A percentile compares a stretch with the other conserved stretches of the same genome.
These are phyloP conservation scores for Acanthamoeba culbertsoni DNA, from an alignment of 208 protist species.

Conservation along the genomic window DNA sequence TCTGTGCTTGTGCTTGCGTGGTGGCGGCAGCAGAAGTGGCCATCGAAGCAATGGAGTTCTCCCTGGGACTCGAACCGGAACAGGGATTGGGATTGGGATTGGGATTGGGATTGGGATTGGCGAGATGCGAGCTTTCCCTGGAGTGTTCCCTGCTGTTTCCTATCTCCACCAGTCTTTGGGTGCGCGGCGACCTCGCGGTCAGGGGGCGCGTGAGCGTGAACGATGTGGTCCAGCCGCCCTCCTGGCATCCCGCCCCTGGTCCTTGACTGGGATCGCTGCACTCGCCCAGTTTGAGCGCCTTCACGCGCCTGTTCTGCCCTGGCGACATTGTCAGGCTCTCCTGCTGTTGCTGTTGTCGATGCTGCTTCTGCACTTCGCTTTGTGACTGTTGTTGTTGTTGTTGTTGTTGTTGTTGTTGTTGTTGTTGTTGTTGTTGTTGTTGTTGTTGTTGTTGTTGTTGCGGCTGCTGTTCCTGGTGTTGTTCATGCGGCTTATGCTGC, in stretches of 20 bases:
- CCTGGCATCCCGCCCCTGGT: not conserved
- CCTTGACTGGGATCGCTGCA: no score
- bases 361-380: no score
- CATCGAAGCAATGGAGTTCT: no score
- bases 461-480: not conserved
- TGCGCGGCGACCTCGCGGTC: not conserved
- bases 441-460: not conserved
- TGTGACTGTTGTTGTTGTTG: not conserved
- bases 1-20: no score
- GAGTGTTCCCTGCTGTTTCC: not conserved
- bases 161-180: not conserved
- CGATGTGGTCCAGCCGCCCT: not conserved
- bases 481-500: not conserved
- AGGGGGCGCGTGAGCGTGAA: not conserved
- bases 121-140: no score
- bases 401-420: not conserved
- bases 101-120: no score
- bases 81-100: no score
- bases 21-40: no score
- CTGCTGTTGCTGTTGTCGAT: not conserved
- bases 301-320: no score
- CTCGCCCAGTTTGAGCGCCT: no score
- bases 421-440: not conserved
- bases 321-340: no score
- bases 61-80: no score